Percentiles rank a stretch among this genome's conserved stretches.
Evolutionary conservation across 176 grass and related monocot species (phyloP).

Genomic region (Panicum miliaceum): DNA sequence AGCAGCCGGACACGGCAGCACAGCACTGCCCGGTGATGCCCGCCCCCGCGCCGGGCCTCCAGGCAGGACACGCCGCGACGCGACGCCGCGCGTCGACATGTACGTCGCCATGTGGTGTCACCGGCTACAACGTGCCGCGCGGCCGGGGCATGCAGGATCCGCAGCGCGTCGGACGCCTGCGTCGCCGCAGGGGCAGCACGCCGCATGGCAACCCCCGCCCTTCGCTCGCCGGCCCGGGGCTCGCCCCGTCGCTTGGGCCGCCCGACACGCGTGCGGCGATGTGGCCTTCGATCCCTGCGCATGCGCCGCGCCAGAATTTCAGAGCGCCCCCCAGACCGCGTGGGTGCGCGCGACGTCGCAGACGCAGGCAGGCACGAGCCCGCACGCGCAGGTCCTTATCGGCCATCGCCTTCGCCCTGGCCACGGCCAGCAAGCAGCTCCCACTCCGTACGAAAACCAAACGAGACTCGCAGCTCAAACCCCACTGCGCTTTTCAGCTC

Average conservation of each 20-base stretch:
- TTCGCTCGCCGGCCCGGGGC: not conserved
- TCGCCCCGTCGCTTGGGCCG: conserved; percentile 3
- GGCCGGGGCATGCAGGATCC: not conserved
- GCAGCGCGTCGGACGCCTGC: not conserved
- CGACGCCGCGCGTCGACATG: not conserved
- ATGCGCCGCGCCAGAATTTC: not conserved
- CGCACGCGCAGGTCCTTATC: conserved; percentile 1
- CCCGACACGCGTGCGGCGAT: conserved; percentile 35
- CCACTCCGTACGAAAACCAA: not conserved
- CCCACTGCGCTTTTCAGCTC: not conserved
- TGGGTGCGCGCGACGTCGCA: not conserved
- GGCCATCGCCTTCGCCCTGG: too few relatives aligned
- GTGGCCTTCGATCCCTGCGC: conserved; percentile 39
- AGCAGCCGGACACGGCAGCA: not conserved
- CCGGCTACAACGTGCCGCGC: conserved; percentile 14
- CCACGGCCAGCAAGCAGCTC: not conserved
- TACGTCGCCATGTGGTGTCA: conserved; percentile 5
- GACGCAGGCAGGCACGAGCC: too few relatives aligned
- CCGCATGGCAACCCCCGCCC: not conserved
- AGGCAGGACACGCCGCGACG: not conserved
- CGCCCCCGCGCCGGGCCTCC: too few relatives aligned
- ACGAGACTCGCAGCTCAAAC: too few relatives aligned
- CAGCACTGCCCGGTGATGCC: too few relatives aligned
- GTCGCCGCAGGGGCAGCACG: not conserved
- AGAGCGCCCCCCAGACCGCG: not conserved